Evolutionary conservation across 176 grass and related monocot genomes (phyloP).

Genomic region (Oryza punctata): DNA sequence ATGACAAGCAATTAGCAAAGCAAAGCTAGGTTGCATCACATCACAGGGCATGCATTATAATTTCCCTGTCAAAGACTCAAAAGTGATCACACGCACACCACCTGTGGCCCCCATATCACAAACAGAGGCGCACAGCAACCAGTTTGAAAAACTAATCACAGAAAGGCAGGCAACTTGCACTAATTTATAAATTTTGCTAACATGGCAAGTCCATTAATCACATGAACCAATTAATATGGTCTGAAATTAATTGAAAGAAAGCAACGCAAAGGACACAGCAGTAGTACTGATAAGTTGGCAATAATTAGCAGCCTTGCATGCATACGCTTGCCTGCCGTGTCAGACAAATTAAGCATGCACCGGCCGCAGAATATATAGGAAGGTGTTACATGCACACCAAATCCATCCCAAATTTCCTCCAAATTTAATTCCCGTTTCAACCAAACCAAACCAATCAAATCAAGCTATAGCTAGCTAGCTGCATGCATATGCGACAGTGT

Average conservation of each 20-base stretch:
- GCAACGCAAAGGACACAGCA: background rate
- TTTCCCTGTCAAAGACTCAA: conserved; percentile 5
- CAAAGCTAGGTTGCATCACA: background rate
- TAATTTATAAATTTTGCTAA: background rate
- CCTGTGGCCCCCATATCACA: background rate
- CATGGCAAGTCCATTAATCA: background rate
- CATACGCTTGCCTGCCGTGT: background rate
- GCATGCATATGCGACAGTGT: background rate
- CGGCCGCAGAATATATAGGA: background rate
- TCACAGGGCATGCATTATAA: too few relatives aligned
- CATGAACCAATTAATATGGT: background rate
- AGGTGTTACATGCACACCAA: background rate
- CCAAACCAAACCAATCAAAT: background rate
- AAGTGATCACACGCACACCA: background rate
- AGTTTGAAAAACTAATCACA: background rate
- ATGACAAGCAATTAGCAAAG: conserved; percentile 3
- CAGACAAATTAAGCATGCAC: background rate
- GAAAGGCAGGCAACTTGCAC: background rate
- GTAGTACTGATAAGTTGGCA: background rate
- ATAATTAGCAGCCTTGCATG: background rate
- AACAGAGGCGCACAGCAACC: background rate
- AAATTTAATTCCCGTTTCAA: background rate
- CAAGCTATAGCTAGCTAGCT: background rate
- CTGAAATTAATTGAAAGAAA: background rate
- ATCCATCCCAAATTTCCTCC: background rate